Conservation (phyloP, 1,284 basidiomycete species). For the Dichomitus squalens region DNA sequence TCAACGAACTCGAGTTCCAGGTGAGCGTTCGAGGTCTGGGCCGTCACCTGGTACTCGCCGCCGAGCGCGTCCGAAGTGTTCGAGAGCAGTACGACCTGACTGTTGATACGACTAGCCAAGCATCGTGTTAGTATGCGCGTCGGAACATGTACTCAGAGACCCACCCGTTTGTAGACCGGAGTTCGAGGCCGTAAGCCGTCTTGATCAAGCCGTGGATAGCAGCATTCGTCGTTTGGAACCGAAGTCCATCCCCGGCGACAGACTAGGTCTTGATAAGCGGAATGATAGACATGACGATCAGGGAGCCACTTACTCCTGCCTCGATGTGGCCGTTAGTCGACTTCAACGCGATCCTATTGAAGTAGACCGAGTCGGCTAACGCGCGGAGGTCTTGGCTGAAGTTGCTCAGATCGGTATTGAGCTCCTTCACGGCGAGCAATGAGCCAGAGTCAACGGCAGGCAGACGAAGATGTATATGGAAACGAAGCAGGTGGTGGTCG, state of each 20-base stretch:
- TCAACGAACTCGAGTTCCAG: conserved; percentile 35
- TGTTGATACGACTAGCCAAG: not conserved
- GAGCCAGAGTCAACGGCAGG: conserved; percentile 20
- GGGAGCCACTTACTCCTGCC: conserved; percentile 19
- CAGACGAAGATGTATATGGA: conserved; percentile 26
- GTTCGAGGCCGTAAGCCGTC: conserved; percentile 34
- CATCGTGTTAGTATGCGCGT: not conserved
- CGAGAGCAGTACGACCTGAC: conserved; percentile 13
- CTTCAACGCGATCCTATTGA: conserved; percentile 18
- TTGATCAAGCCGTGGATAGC: conserved; percentile 46
- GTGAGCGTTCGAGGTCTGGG: conserved; percentile 25
- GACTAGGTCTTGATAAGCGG: not conserved
- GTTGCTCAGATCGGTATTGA: conserved; percentile 27
- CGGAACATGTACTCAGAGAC: no score
- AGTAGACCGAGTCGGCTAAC: conserved; percentile 19
- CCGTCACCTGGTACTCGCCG: conserved; percentile 35
- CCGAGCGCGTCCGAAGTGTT: conserved; percentile 27
- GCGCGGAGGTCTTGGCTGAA: conserved; percentile 27
- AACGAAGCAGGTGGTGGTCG: conserved; percentile 10
- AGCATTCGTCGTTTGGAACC: conserved; percentile 33
- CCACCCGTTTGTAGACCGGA: conserved; percentile 39
- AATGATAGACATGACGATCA: no score
- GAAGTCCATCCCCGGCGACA: not conserved
- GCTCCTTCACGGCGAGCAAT: conserved; percentile 17
- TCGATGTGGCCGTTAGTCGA: conserved; percentile 22